Evolutionary conservation across 176 grass and related monocot genomes (phyloP), one percentile per base, ranked within the genome.

Genomic region (Cenchrus americanus): DNA sequence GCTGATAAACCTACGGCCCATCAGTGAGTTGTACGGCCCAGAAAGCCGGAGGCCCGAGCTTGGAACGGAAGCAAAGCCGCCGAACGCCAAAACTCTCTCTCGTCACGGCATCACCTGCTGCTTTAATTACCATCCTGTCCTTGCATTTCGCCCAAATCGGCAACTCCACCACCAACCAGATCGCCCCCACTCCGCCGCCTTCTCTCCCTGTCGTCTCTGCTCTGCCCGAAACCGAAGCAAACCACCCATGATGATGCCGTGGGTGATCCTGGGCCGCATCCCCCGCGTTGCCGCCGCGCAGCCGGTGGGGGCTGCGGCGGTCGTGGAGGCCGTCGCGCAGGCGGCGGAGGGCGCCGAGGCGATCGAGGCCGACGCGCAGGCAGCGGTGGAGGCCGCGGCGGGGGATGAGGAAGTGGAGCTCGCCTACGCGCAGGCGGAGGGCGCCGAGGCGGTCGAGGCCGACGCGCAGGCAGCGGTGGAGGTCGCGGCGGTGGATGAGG

Each of bases 241-340:
- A 44, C 75, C 57, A 62, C 27, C 27, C 27, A 27, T 27, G 27
- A 27, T 27, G 27, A 27, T 27, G 27, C 27, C 27, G 27, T 43
- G 76, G 46, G 10, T 47, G 59, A 5, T 78, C 41, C 40, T 78
- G 42, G n/a, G 42, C 58, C 75, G 58, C 59, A 54, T 78, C 22
- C 55, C 60, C 58, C 41, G n/a, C 57, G 12, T 44, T 14, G 21
- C 27, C 27, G 27, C 27, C 27, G 27, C 27, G 27, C 27, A 27
- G 27, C 27, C 27, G 27, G 27, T 27, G 27, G 27, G 27, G 27
- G 27, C 27, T 27, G 27, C 27, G 27, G 27, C 27, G 27, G 27
- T 27, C 27, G 27, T 27, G 1, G 27, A 27, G 27, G 27, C 27
- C 27, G 27, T 27, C 27, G 27, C 27, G 27, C 27, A 27, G 27